These are phyloP conservation scores for Lumnitzera racemosa DNA, from an alignment of 345 rosid genomes.

Conservation along the genomic window DNA sequence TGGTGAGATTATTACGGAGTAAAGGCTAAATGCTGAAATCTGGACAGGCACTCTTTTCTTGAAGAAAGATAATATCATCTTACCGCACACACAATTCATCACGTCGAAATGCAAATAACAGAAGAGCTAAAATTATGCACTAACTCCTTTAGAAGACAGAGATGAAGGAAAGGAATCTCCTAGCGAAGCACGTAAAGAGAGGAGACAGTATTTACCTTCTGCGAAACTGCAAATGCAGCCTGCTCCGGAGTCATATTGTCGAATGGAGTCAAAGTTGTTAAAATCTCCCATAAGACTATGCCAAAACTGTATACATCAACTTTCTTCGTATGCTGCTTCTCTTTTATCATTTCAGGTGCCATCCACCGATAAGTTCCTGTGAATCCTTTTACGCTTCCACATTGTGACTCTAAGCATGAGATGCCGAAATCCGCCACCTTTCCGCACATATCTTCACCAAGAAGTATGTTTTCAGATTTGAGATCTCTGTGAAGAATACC, in stretches of 20 bases:
- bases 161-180: no score
- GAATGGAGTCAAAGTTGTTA: slow-evolving; percentile 60
- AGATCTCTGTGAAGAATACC: slow-evolving; percentile 74
- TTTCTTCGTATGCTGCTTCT: slow-evolving; percentile 65
- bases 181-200: no score
- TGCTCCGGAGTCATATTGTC: slow-evolving; percentile 77
- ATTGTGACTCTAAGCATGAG: slow-evolving; percentile 65
- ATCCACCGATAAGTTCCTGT: slow-evolving; percentile 81
- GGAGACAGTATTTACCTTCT: slow-evolving; percentile 38
- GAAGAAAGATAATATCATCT: no score
- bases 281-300: slow-evolving; percentile 74
- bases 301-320: slow-evolving; percentile 82
- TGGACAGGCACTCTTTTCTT: no score
- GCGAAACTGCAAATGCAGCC: slow-evolving; percentile 81
- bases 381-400: slow-evolving; percentile 57
- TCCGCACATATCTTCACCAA: slow-evolving; percentile 56
- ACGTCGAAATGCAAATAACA: neutral
- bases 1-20: no score
- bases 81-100: no score
- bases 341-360: slow-evolving; percentile 87
- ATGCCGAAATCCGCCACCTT: slow-evolving; percentile 82
- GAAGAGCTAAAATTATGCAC: neutral
- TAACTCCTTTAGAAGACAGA: neutral
- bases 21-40: no score
- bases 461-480: slow-evolving; percentile 69